phyloP scores from a whole-genome alignment of 2,329 filamentous ascomycete genomes.

The Fusarium sp. region DNA sequence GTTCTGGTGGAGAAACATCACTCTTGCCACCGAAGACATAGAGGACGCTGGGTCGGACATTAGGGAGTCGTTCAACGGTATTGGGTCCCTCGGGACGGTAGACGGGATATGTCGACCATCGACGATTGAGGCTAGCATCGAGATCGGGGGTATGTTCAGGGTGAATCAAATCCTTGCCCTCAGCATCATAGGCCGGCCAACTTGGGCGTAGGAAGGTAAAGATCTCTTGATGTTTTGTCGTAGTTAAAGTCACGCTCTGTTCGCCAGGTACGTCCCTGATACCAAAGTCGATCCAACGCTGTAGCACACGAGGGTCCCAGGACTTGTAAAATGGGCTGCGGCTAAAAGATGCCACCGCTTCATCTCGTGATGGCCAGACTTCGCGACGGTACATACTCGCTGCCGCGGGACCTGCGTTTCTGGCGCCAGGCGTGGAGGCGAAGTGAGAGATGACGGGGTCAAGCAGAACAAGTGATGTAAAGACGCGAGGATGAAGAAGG shows the following conservation, averaged over 20 bases:
- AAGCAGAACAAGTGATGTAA: slow-evolving; percentile 79
- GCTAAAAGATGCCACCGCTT: slow-evolving; percentile 72
- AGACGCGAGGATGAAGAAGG: slow-evolving; percentile 81
- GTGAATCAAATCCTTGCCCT: slow-evolving; percentile 52
- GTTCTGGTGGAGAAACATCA: slow-evolving; percentile 60
- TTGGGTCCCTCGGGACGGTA: slow-evolving; percentile 72
- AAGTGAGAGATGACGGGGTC: slow-evolving; percentile 78
- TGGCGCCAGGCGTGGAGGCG: slow-evolving; percentile 50
- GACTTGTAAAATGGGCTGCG: slow-evolving; percentile 75
- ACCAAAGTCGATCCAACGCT: slow-evolving; percentile 69
- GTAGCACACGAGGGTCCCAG: slow-evolving; percentile 85
- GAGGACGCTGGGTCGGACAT: slow-evolving; percentile 70
- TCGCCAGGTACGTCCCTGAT: slow-evolving; percentile 68
- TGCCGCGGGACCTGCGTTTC: slow-evolving; percentile 55
- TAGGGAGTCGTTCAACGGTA: slow-evolving; percentile 65
- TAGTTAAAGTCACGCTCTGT: slow-evolving; percentile 74
- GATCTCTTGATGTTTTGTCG: slow-evolving; percentile 83
- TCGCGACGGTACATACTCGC: slow-evolving; percentile 80
- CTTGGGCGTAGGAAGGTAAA: slow-evolving; percentile 77
- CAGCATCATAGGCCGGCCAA: slow-evolving; percentile 54
- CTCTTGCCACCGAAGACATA: slow-evolving; percentile 75
- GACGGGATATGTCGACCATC: slow-evolving; percentile 60
- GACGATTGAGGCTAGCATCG: slow-evolving; percentile 49
- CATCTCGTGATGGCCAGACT: slow-evolving; percentile 79
- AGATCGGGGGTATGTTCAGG: slow-evolving; percentile 57